Base-by-base conservation (phyloP, 2,329 filamentous ascomycete species). In the Trichoderma sp. region DNA sequence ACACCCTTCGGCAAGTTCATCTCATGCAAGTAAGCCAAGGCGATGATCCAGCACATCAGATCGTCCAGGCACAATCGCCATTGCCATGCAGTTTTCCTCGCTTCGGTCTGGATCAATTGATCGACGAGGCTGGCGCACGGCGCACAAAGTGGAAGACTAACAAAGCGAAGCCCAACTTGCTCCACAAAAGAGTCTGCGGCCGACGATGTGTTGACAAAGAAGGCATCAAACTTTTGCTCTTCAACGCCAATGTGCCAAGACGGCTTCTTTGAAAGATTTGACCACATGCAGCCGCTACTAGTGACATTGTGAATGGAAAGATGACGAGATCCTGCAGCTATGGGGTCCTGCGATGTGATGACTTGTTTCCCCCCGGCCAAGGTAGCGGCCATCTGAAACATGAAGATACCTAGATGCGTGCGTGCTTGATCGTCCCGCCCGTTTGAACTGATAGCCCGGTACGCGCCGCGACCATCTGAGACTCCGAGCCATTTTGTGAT, bases 401-500 rank as follows among this genome's bases (percentile, higher is more conserved):
- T 68, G 36, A 68, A 59, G 66, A 68, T 62, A 32, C 30, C 30
- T 32, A 28, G 69, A 58, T 75, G 73, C 73, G 74, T 78, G 76
- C 71, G 58, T 75, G 73, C 73, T 74, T 77, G 76, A 78, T 78
- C 76, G 74, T 78, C 77, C 76, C 76, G 76, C 73, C 61, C 70
- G 63, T 69, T 43, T 71, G 55, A 63, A 53, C 55, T 68, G 66
- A 68, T 68, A 61, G 55, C 66, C 66, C 55, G 57, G 66, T 68
- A 68, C 66, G 66, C 66, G 66, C 66, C 66, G 53, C 57, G 66
- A 3, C 66, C 66, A 30, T 61, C 57, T 53, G 28, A 39, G 26
- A 34, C 39, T 61, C 36, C 28, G 20, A 34, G 57, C 66, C 26
- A 53, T 28, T 62, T 34, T 62, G 66, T 68, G 57, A 68, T 39